These are phyloP conservation scores for Exophiala mesophila DNA, from an alignment of 2,329 filamentous ascomycete genomes.

Conservation along the genomic window DNA sequence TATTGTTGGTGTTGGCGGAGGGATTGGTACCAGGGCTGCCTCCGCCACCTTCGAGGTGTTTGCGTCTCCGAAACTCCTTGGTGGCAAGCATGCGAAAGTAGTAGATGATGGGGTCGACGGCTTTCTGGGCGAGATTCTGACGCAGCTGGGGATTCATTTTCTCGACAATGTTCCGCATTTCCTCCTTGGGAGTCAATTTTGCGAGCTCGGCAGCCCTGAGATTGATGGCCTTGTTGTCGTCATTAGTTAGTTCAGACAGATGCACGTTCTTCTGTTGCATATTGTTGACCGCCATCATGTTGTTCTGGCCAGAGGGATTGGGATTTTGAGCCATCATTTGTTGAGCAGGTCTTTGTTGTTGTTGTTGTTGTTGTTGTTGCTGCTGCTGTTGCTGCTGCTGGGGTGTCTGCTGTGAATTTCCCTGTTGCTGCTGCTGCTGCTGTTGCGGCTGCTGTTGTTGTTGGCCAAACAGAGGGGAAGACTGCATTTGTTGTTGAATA, in stretches of 20 bases:
- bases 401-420: not conserved
- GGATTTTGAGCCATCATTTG: slow-evolving; percentile 23
- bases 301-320: slow-evolving; percentile 6
- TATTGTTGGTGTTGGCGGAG: not conserved
- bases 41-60: slow-evolving; percentile 18
- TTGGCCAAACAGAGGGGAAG: slow-evolving; percentile 44
- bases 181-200: slow-evolving; percentile 39
- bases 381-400: slow-evolving; percentile 30
- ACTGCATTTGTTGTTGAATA: slow-evolving; percentile 48
- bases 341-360: slow-evolving; percentile 17
- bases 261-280: slow-evolving; percentile 29
- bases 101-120: slow-evolving; percentile 47
- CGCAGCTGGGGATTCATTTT: slow-evolving; percentile 45
- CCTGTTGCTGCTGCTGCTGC: not conserved
- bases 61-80: slow-evolving; percentile 35
- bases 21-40: slow-evolving; percentile 7
- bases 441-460: slow-evolving; percentile 16
- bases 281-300: slow-evolving; percentile 28
- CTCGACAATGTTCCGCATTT: slow-evolving; percentile 47
- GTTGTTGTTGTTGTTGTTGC: slow-evolving; percentile 31
- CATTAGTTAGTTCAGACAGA: slow-evolving; percentile 30
- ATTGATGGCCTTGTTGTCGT: slow-evolving; percentile 41
- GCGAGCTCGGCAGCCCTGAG: slow-evolving; percentile 45
- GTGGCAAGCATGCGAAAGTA: slow-evolving; percentile 49
- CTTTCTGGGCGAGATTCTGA: slow-evolving; percentile 40